Conservation (phyloP, 768 basidiomycete species). For the Clitopilus hobsonii region DNA sequence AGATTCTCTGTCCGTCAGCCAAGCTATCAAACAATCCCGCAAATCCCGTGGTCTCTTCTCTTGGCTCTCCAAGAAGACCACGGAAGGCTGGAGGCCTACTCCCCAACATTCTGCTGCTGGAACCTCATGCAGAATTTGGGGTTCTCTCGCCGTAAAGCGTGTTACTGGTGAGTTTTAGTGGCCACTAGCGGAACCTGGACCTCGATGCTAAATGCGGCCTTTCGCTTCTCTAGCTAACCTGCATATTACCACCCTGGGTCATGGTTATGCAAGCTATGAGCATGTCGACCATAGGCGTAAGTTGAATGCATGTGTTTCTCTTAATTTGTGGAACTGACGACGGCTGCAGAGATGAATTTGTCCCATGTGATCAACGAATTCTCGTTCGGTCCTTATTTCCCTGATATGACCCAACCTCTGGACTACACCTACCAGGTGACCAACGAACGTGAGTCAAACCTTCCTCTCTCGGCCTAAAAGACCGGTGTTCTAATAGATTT, state of each 20-base stretch:
- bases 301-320: constrained; percentile 21
- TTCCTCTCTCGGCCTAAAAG: constrained; percentile 3
- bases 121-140: constrained; percentile 82
- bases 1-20: constrained; percentile 56
- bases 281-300: constrained; percentile 85
- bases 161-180: constrained; percentile 61
- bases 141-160: constrained; percentile 78
- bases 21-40: constrained; percentile 70
- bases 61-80: constrained; percentile 37
- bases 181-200: neutral
- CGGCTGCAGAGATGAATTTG: constrained; percentile 83
- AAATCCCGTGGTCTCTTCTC: constrained; percentile 72
- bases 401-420: constrained; percentile 90
- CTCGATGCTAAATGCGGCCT: neutral
- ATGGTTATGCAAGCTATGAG: constrained; percentile 84
- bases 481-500: constrained; percentile 2
- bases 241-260: constrained; percentile 91
- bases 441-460: constrained; percentile 49
- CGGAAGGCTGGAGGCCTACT: constrained; percentile 60
- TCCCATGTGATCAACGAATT: constrained; percentile 96
- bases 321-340: neutral
- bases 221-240: constrained; percentile 72
- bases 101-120: constrained; percentile 66
- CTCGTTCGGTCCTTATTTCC: constrained; percentile 95
- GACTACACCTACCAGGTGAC: constrained; percentile 85